Evolutionary conservation across 1,284 basidiomycete species (phyloP).

Genomic region (Puccinia coronata): DNA sequence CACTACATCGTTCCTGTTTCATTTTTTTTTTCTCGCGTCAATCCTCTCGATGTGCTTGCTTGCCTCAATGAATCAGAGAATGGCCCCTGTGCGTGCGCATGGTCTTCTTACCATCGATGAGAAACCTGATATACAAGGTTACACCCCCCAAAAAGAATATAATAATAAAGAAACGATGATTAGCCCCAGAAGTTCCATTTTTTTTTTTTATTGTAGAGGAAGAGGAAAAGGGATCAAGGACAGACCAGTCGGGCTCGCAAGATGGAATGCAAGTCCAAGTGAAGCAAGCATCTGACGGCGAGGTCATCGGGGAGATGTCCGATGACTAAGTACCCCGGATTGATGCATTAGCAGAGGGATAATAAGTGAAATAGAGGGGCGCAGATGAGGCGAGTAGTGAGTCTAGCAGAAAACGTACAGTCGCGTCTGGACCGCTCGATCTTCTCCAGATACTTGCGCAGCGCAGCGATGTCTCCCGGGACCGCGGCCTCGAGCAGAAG

Average conservation of each 20-base stretch:
- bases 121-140: neutral
- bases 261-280: slow-evolving; percentile 34
- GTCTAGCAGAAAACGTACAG: no score
- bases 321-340: slow-evolving; percentile 43
- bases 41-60: no score
- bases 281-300: slow-evolving; percentile 29
- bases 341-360: no score
- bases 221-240: neutral
- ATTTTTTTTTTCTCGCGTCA: no score
- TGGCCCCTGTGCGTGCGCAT: no score
- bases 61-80: no score
- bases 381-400: neutral
- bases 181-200: no score
- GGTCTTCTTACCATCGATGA: slow-evolving; percentile 14
- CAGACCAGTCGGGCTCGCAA: slow-evolving; percentile 29
- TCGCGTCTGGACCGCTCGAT: slow-evolving; percentile 43
- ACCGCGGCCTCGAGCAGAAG: slow-evolving; percentile 35
- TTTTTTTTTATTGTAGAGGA: neutral
- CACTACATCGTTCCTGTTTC: slow-evolving; percentile 32
- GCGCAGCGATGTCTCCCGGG: slow-evolving; percentile 26
- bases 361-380: no score
- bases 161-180: slow-evolving; percentile 1
- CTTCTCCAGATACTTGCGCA: slow-evolving; percentile 28
- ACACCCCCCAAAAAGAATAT: no score
- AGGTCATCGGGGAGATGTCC: slow-evolving; percentile 29